Evolutionary conservation across 768 basidiomycete genomes (phyloP).

Genomic region (Boletus sensibilis): DNA sequence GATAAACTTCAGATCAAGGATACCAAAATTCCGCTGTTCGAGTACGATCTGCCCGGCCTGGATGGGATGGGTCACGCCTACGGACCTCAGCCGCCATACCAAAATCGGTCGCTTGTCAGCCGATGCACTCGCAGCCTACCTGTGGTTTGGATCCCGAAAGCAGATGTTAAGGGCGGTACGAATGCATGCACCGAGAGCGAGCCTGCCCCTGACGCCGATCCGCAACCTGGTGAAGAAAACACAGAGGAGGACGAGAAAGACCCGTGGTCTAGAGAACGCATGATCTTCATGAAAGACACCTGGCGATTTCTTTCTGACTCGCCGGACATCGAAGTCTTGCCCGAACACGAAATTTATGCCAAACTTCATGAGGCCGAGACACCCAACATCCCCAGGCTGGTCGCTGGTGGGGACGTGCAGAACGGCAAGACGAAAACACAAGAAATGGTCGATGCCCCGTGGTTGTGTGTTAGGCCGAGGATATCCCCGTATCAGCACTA

Average conservation of each 20-base stretch:
- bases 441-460: background rate
- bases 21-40: background rate
- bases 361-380: background rate
- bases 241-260: background rate
- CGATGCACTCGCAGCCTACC: slow-evolving; percentile 1
- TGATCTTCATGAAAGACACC: slow-evolving; percentile 5
- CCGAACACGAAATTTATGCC: slow-evolving; percentile 5
- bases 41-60: background rate
- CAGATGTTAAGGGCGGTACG: background rate
- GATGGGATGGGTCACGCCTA: background rate
- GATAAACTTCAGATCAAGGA: background rate
- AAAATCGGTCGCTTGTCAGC: background rate
- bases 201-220: background rate
- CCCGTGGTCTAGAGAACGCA: background rate
- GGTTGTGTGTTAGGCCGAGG: background rate
- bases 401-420: background rate
- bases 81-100: background rate
- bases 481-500: slow-evolving; percentile 1
- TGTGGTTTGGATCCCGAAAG: background rate
- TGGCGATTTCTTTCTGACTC: background rate
- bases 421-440: background rate
- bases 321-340: background rate
- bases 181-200: background rate
- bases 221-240: background rate
- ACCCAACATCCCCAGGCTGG: slow-evolving; percentile 4